Base-by-base conservation (phyloP, 352 stramenopile species). In the Globisporangium emineosum region DNA sequence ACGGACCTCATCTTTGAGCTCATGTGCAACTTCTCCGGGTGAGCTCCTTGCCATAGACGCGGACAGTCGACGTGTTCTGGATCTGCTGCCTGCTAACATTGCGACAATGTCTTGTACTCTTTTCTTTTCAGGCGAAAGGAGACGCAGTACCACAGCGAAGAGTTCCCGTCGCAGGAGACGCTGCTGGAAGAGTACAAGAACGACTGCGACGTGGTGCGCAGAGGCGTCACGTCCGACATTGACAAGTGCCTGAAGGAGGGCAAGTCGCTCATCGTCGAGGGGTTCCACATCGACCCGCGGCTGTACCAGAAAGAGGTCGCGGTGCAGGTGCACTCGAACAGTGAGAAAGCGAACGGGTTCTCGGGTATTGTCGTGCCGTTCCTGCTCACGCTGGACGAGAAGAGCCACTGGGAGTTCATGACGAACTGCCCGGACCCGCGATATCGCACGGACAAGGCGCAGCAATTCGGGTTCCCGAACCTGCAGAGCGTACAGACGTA, bases 21-120 rank as follows among this genome's bases (percentile, higher is more conserved):
- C 52, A 96, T 96, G 87, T 96, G 87, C 71, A 96, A 96, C 53
- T 96, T 96, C 62, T 96, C 87, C 2, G 87, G 85, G 87, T 96
- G 62, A 17, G 49, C 27, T 37, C 29, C 21, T 29, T 21, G 19
- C 8, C 17, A 17, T 45, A 8, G 37, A 43, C n/a, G n/a, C 13
- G 15, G 37, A 17, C 37, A 43, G 19, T 43, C n/a, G 37, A 43
- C 37, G 8, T 21, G 6, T 1, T 1, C 15, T 21, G 40, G 40
- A 45, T 33, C 30, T 33, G 37, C 37, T 47, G 17, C 40, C 40
- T 47, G 17, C 40, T 47, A 47, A 47, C 23, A n/a, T n/a, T 17
- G 6, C 12, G 17, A 12, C 17, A 12, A 23, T n/a, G 15, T 21
- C 17, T 12, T 47, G 19, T 45, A 30, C n/a, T 9, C 1, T 29